These are phyloP conservation scores for Ophiostoma australiae DNA, from an alignment of 2,329 filamentous ascomycete species.

Conservation along the genomic window DNA sequence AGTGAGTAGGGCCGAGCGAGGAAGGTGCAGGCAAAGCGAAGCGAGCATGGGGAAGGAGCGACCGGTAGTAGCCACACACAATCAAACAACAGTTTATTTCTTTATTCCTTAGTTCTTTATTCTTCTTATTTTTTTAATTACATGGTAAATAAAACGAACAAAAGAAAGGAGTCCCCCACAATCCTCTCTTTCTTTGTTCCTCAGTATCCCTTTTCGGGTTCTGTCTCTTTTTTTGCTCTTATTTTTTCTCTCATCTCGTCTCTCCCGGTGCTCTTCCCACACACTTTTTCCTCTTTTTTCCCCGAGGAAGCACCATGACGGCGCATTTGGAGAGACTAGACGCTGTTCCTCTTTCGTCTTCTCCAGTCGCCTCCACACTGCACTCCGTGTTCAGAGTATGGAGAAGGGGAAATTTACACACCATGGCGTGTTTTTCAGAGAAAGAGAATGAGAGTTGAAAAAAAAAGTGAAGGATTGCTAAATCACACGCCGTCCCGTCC, in stretches of 20 bases:
- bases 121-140: no score
- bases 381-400: slow-evolving; percentile 7
- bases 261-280: neutral
- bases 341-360: slow-evolving; percentile 7
- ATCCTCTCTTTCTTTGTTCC: slow-evolving; percentile 11
- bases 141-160: neutral
- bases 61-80: slow-evolving; percentile 3
- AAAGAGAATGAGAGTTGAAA: no score
- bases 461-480: neutral
- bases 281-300: slow-evolving; percentile 16
- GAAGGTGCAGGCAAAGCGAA: slow-evolving; percentile 4
- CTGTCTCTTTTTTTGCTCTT: neutral
- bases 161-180: slow-evolving; percentile 5
- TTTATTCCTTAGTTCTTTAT: no score
- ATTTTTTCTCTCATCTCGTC: neutral
- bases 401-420: neutral
- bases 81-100: neutral
- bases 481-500: slow-evolving; percentile 1
- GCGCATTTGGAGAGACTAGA: slow-evolving; percentile 6
- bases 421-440: neutral
- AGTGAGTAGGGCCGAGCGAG: neutral
- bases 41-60: neutral
- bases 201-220: neutral
- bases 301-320: slow-evolving; percentile 16
- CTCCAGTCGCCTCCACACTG: slow-evolving; percentile 12